Base-by-base conservation (phyloP, 2,329 filamentous ascomycete genomes). In the Chalaropsis thielavioides region DNA sequence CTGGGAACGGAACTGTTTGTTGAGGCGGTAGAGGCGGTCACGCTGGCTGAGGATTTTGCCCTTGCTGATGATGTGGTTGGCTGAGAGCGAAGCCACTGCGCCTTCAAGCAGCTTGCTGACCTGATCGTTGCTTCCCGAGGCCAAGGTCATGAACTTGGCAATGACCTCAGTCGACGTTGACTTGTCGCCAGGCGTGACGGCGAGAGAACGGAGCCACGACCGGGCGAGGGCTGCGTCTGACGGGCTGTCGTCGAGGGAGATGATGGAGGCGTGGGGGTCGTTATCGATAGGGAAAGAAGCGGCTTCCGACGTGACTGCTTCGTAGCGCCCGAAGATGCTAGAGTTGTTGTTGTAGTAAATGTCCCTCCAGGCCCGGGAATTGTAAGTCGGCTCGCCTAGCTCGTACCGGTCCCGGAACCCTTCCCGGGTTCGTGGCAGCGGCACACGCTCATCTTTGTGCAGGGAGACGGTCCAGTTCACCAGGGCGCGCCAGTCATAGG, bases 401-500 rank as follows among this genome's bases (percentile, higher is more conserved):
- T 64, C 62, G 22, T 64, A 67, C 38, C 62, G 59, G 1, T 44
- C 15, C 22, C 51, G 46, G 49, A 67, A 67, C 4, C 35, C 59
- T 15, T 62, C 59, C 15, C 59, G 59, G 13, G 65, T 62, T 19
- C 19, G 27, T 7, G 65, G 65, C 13, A 67, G 43, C 27, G 62
- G 62, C 24, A 67, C 62, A 17, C 65, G 65, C 24, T 67, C 58
- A 27, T 67, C 65, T 19, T 62, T 64, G 27, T 67, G 74, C 3
- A 82, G 80, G 24, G 79, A 76, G 68, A 83, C 75, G 0, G 85
- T 80, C 89, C 89, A 92, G 43, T 80, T 77, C 59, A 91, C 80
- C 5, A 92, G 73, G 3, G 72, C 73, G 10, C 77, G 74, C 87
- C 89, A 91, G 70, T 92, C 85, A 67, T 89, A 90, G 1, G 80